Evolutionary conservation across 2,329 filamentous ascomycete species (phyloP).

Genomic region (Cercospora zeina): DNA sequence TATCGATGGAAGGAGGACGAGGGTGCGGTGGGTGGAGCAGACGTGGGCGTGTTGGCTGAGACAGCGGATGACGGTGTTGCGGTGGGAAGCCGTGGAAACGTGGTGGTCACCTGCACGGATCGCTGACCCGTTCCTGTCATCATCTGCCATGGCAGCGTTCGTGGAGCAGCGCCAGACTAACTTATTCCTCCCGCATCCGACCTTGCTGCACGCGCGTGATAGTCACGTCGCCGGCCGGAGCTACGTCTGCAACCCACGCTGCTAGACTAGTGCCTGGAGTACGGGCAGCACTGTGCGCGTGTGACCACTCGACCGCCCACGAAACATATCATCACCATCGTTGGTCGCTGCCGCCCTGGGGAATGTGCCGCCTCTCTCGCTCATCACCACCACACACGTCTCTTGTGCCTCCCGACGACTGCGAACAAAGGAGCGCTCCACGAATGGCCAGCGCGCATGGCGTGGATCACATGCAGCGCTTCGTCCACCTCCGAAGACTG

Average conservation of each 20-base stretch:
- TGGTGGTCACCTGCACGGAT: slow-evolving; percentile 2
- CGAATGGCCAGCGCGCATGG: slow-evolving; percentile 21
- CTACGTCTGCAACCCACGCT: slow-evolving; percentile 8
- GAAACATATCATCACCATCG: slow-evolving; percentile 3
- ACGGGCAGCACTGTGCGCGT: background rate
- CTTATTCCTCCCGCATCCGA: slow-evolving; percentile 1
- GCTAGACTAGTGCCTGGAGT: background rate
- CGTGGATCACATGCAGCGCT: slow-evolving; percentile 11
- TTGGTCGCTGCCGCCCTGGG: background rate
- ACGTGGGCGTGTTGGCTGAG: background rate
- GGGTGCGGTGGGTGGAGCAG: background rate
- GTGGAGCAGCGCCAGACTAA: background rate
- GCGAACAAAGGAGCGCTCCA: background rate
- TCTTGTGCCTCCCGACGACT: background rate
- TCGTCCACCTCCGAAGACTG: slow-evolving; percentile 2
- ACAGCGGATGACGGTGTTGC: background rate
- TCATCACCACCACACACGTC: background rate
- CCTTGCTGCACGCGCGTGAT: background rate
- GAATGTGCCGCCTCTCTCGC: background rate
- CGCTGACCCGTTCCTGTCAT: slow-evolving; percentile 9
- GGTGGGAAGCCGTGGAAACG: background rate
- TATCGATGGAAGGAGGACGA: background rate
- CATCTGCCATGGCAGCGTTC: background rate
- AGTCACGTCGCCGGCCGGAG: background rate
- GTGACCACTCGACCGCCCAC: slow-evolving; percentile 13